Evolutionary conservation across 2,329 filamentous ascomycete genomes (phyloP).

Genomic region (Aschersonia sp.): DNA sequence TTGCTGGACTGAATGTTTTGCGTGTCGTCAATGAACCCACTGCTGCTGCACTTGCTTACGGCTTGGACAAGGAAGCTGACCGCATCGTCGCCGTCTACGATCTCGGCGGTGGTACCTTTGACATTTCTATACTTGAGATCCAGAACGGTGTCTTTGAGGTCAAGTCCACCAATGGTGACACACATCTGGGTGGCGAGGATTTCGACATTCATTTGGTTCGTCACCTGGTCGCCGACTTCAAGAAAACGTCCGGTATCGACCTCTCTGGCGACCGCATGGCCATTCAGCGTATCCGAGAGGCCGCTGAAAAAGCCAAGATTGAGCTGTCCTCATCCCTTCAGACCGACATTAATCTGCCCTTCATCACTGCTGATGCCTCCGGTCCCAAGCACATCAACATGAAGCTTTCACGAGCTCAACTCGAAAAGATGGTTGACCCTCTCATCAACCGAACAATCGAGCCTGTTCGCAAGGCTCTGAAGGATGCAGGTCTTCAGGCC

Average conservation of each 20-base stretch:
- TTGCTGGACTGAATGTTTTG: constrained; percentile 88
- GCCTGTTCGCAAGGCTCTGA: constrained; percentile 89
- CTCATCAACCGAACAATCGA: constrained; percentile 78
- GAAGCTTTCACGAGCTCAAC: constrained; percentile 83
- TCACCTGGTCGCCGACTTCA: constrained; percentile 88
- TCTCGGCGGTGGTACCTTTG: constrained; percentile 96
- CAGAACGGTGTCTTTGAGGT: constrained; percentile 98
- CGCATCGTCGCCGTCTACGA: constrained; percentile 89
- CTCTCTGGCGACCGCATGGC: constrained; percentile 90
- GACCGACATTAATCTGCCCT: constrained; percentile 96
- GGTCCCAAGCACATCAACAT: constrained; percentile 97
- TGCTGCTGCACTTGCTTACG: constrained; percentile 87
- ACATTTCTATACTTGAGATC: constrained; percentile 96
- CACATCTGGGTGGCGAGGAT: constrained; percentile 94
- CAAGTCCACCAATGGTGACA: constrained; percentile 98
- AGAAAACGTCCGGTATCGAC: constrained; percentile 87
- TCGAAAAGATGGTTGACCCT: constrained; percentile 84
- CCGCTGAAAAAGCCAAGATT: constrained; percentile 98
- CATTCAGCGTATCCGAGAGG: constrained; percentile 97
- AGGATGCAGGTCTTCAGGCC: constrained; percentile 81
- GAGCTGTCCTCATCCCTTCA: constrained; percentile 89
- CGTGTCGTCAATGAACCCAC: constrained; percentile 98
- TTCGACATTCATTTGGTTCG: constrained; percentile 93
- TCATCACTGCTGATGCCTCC: constrained; percentile 91
- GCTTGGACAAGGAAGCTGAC: constrained; percentile 88